phyloP scores from a whole-genome alignment of 2,329 filamentous ascomycete species.

The Cadophora gregata region DNA sequence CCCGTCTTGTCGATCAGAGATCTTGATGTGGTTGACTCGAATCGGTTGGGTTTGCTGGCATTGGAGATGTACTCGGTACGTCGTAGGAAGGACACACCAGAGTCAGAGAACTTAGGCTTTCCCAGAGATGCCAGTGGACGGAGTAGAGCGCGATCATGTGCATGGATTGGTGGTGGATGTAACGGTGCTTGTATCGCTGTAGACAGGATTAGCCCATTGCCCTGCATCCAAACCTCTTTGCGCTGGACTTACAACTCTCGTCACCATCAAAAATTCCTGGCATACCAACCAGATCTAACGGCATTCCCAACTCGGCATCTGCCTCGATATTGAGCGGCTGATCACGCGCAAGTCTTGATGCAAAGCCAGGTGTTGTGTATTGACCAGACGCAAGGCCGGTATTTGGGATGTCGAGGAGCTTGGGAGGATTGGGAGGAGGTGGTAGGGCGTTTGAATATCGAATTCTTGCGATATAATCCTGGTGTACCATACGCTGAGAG shows the following conservation, averaged over 20 bases:
- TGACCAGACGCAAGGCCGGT: conserved; percentile 85
- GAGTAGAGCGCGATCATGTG: conserved; percentile 83
- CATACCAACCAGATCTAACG: conserved; percentile 92
- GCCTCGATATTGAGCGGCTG: conserved; percentile 96
- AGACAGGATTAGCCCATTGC: conserved; percentile 35
- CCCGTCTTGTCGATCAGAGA: conserved; percentile 51
- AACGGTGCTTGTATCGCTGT: conserved; percentile 82
- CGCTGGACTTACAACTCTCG: conserved; percentile 75
- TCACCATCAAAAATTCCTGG: conserved; percentile 95
- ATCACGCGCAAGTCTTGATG: conserved; percentile 85
- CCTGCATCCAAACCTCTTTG: conserved; percentile 9
- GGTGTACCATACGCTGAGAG: conserved; percentile 67
- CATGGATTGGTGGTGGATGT: conserved; percentile 74
- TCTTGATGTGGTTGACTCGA: conserved; percentile 60
- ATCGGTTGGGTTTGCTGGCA: conserved; percentile 54
- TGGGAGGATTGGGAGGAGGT: conserved; percentile 91
- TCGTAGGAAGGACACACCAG: conserved; percentile 89
- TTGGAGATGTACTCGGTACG: conserved; percentile 94
- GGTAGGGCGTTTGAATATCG: conserved; percentile 96
- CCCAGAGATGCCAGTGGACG: conserved; percentile 83
- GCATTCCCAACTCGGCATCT: conserved; percentile 97
- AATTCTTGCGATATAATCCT: conserved; percentile 97
- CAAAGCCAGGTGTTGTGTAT: conserved; percentile 90
- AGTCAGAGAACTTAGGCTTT: conserved; percentile 77
- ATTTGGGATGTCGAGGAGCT: conserved; percentile 96